Base-by-base conservation (phyloP, 1,284 basidiomycete genomes). In the Sphagnurus paluster region DNA sequence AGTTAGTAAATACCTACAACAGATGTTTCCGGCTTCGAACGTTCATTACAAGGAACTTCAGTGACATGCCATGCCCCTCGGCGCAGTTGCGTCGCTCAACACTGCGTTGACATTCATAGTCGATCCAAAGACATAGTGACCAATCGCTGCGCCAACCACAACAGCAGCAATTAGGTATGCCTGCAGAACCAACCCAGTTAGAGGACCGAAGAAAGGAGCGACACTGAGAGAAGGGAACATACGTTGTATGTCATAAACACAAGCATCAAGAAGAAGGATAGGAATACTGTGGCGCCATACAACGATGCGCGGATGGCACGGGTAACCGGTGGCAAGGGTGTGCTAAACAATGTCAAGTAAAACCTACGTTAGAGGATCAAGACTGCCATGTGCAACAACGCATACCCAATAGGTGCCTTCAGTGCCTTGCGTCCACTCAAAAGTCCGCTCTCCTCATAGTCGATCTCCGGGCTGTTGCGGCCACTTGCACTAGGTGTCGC, bases 161-260 rank as follows among this genome's bases (percentile, higher is more conserved):
- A 85, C 82, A 1, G 89, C 80, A 28, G 79, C 62, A 56, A 91
- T 87, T 28, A 91, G 77, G 56, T 91, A 91, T 25, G 83, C 88
- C 89, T 92, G 54, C 5, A 21, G 13, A 9, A 1, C n/a, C 21
- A 4, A 40, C 23, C 17, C 13, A 29, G n/a, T n/a, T n/a, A n/a
- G 34, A 16, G 46, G 23, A 34, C 26, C 46, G 38, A 23, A 46
- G 19, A 21, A 42, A 20, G 19, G 41, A 34, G 37, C 44, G 17
- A 21, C 29, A 34, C 41, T 9, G 37, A 21, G 42, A 25, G 26
- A 50, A 33, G 63, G 33, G 48, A 26, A 65, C 72, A 54, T 50
- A 89, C 88, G 54, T 91, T 91, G 68, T 90, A 91, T 5, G 89
- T 91, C 88, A 91, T 91, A 69, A 89, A 90, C 35, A 92, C 78